Base-by-base conservation (phyloP, 176 grass and related monocot genomes). In the Alopecurus myosuroides region DNA sequence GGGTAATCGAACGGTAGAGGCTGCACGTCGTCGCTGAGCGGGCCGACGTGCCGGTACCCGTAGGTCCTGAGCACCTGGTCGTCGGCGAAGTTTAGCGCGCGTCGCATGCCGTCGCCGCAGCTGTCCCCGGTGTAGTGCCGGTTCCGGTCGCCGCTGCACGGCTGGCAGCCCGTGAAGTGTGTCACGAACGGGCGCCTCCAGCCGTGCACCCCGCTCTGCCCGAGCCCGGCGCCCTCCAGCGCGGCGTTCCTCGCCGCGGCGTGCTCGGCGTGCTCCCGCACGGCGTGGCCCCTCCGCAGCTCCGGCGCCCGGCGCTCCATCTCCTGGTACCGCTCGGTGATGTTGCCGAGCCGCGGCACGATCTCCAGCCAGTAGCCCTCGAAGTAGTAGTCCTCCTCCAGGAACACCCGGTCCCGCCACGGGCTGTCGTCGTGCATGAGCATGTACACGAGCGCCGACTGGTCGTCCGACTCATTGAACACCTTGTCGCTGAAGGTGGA, bases 151-250 rank as follows among this genome's bases (percentile, higher is more conserved):
- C 93, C 96, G 66, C 93, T 94, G 91, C 96, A 98, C 0, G 93
- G 96, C 85, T 98, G 96, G 69, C 96, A 98, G 14, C 96, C 96
- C 6, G 91, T 95, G 93, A 98, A 98, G 82, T 98, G 96, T 76
- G 93, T 98, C 48, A 98, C 51, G 69, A 98, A 92, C 2, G 96
- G 96, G 0, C 96, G 81, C 40, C 89, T 80, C 91, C 87, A 92
- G 19, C 89, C 91, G 15, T 11, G 2, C 22, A 74, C 76, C 15
- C 92, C 88, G 79, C 76, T 72, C 69, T 51, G 77, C 66, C 74
- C 82, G 70, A 79, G 73, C 50, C 84, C 86, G 33, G 81, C 88
- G 68, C 22, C 57, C 31, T 19, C 51, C 80, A 95, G 33, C 36
- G 78, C 63, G n/a, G 30, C 88, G n/a, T 85, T 55, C 77, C 87